Conservation (phyloP, 495 filamentous ascomycete genomes). For the Xylaria scruposa region DNA sequence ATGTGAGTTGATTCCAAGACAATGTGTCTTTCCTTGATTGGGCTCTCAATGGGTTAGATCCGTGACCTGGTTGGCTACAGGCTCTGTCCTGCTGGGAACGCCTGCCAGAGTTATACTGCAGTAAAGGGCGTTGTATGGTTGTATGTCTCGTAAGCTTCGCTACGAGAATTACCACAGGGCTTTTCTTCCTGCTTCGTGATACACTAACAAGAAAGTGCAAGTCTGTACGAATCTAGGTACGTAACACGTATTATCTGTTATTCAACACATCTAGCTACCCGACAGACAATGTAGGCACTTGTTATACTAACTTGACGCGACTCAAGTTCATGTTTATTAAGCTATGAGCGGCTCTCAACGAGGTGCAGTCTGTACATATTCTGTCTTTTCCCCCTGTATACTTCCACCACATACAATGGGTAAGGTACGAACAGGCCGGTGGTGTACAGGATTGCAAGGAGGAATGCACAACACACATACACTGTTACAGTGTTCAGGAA, state of each 20-base stretch:
- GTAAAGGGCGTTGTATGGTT: background rate
- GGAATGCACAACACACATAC: slow-evolving; percentile 16
- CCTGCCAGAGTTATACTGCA: slow-evolving; percentile 4
- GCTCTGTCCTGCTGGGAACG: background rate
- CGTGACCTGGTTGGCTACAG: slow-evolving; percentile 6
- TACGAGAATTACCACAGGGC: background rate
- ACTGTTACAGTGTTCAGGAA: slow-evolving; percentile 19
- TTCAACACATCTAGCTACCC: background rate
- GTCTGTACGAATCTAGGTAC: no score
- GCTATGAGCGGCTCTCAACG: background rate
- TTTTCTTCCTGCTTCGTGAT: slow-evolving; percentile 2
- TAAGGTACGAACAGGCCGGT: slow-evolving; percentile 15
- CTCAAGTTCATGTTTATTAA: background rate
- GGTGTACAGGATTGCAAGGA: background rate
- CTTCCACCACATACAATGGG: background rate
- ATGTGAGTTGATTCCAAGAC: slow-evolving; percentile 20
- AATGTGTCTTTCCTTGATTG: slow-evolving; percentile 33
- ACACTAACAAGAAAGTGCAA: background rate
- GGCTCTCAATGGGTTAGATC: background rate
- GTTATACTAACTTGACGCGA: background rate
- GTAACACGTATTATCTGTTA: background rate
- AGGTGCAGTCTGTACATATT: background rate
- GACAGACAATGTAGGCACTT: background rate
- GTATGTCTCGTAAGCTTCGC: background rate
- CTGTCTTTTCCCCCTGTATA: background rate